These are phyloP conservation scores for Hypoxylon sp. DNA, from an alignment of 2,329 filamentous ascomycete species.

Conservation along the genomic window DNA sequence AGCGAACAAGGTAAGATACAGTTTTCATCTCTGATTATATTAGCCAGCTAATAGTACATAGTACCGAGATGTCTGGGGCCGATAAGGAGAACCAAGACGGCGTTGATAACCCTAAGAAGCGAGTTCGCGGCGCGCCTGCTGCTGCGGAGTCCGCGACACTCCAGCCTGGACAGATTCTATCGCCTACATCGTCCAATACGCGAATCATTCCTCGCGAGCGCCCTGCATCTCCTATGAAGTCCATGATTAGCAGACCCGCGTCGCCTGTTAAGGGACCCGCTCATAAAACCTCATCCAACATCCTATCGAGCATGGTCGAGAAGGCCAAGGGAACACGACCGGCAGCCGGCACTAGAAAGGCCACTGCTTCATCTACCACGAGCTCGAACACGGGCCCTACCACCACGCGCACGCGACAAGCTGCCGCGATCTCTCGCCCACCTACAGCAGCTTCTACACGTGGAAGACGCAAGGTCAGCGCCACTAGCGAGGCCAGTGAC, in stretches of 20 bases:
- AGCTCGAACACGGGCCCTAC: conserved; percentile 48
- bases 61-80: conserved; percentile 67
- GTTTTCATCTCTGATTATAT: conserved; percentile 23
- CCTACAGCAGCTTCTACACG: conserved; percentile 54
- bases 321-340: conserved; percentile 64
- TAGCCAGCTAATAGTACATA: conserved; percentile 47
- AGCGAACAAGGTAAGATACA: conserved; percentile 60
- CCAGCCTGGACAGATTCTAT: conserved; percentile 70
- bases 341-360: conserved; percentile 56
- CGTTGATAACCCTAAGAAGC: conserved; percentile 75
- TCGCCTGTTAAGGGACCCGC: conserved; percentile 49
- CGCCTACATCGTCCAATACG: conserved; percentile 83
- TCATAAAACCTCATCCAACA: conserved; percentile 50
- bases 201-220: conserved; percentile 66
- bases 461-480: conserved; percentile 62
- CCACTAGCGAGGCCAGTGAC: conserved; percentile 69
- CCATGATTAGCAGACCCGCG: conserved; percentile 54
- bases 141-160: conserved; percentile 49
- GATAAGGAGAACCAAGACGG: conserved; percentile 80
- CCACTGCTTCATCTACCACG: conserved; percentile 54
- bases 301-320: conserved; percentile 66
- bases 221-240: conserved; percentile 61
- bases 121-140: conserved; percentile 55
- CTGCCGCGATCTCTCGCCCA: conserved; percentile 50
- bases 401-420: conserved; percentile 46